Conservation (phyloP, 306 rosid genomes). For the Arachis stenosperma region DNA sequence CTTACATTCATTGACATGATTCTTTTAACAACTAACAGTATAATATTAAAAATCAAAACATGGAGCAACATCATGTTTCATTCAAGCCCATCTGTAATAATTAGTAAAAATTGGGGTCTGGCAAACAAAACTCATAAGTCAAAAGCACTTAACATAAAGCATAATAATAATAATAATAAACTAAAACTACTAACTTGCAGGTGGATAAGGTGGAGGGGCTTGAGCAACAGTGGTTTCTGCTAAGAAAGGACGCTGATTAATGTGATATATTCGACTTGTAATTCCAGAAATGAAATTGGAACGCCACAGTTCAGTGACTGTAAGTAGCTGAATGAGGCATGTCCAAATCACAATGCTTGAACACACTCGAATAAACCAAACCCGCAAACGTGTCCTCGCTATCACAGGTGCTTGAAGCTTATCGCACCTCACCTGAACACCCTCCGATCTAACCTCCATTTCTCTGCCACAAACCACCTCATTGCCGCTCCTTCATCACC, state of each 20-base stretch:
- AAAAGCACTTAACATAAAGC: not conserved
- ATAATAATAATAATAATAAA: not conserved
- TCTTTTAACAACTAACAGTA: constrained; percentile 24
- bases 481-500: constrained; percentile 77
- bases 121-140: not conserved
- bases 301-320: constrained; percentile 84
- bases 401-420: constrained; percentile 73
- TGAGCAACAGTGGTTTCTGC: constrained; percentile 34
- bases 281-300: constrained; percentile 69
- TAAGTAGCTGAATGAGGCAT: constrained; percentile 83
- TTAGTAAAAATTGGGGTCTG: no score
- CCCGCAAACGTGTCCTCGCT: constrained; percentile 73
- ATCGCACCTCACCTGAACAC: constrained; percentile 65
- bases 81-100: not conserved
- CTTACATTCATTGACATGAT: constrained; percentile 2
- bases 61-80: constrained; percentile 9
- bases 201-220: constrained; percentile 56
- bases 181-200: constrained; percentile 64
- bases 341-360: constrained; percentile 93
- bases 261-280: constrained; percentile 60
- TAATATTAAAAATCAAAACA: constrained; percentile 32
- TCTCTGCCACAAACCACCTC: constrained; percentile 56
- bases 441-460: constrained; percentile 93
- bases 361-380: constrained; percentile 85
- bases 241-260: constrained; percentile 41